Base-by-base conservation (phyloP, 768 basidiomycete species). In the Suillus brevipes region DNA sequence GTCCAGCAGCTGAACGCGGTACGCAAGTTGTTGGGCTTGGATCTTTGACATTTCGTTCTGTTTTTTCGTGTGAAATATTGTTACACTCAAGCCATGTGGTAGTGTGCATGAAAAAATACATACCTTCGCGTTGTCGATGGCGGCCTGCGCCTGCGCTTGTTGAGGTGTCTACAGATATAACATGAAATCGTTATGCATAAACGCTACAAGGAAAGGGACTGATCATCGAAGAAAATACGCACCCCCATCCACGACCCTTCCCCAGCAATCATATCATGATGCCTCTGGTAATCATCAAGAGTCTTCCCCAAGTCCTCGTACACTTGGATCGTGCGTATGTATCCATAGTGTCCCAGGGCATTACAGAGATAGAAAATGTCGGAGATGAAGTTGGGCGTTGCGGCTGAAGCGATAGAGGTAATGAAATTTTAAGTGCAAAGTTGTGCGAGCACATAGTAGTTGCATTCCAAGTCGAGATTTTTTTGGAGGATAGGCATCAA, bases 291-390 rank as follows among this genome's bases (percentile, higher is more conserved):
- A 23, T 96, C 92, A 16, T 91, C 90, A 4, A 87, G 65, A 66
- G 95, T 87, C 69, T 92, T 91, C 42, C 82, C 82, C 31, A 94
- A 81, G 60, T 91, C 89, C 14, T 88, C 88, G 68, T 88, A 89
- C 5, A 84, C 87, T 47, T 88, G 88, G 53, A 96, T 89, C 1
- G 94, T 93, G 74, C 86, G 89, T 68, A 92, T 83, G 66, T 92
- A 86, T 4, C 96, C 97, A 64, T 94, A 90, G 77, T 99, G 97
- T 63, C 91, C 89, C 82, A 90, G 91, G 0, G 94, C 90, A 57
- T 92, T 84, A 9, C 90, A 83, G 52, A 98, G 83, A 80, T 92
- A 98, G 81, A 98, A 99, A 23, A 97, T 87, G 52, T 98, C 90
- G 7, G 97, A 94, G 67, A 98, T 94, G 77, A 99, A 99, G 74